phyloP scores from a whole-genome alignment of 2,329 filamentous ascomycete genomes.

The Sporothrix pseudoabietina region DNA sequence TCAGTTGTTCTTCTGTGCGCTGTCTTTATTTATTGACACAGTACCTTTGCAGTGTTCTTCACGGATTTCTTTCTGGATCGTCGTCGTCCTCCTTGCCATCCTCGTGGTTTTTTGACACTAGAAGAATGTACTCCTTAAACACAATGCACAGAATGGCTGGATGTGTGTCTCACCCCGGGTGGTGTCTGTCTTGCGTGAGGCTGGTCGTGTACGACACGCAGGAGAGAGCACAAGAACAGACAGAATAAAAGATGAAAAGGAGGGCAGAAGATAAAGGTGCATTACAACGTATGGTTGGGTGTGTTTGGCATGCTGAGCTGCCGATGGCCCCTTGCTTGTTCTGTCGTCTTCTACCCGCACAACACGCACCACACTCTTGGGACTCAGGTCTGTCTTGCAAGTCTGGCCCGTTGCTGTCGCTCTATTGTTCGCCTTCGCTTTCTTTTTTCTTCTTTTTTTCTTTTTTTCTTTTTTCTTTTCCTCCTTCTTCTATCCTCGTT shows the following conservation, averaged over 20 bases:
- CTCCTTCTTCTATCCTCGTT: background rate
- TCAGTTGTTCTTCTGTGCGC: background rate
- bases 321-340: background rate
- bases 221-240: background rate
- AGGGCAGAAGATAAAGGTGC: background rate
- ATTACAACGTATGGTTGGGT: background rate
- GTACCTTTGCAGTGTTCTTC: background rate
- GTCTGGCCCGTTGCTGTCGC: background rate
- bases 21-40: background rate
- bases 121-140: background rate
- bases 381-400: background rate
- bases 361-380: background rate
- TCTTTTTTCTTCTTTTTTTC: background rate
- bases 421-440: background rate
- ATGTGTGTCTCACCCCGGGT: conserved; percentile 1
- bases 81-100: background rate
- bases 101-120: conserved; percentile 5
- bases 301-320: background rate
- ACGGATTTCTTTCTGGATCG: background rate
- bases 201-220: background rate
- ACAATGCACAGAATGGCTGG: conserved; percentile 7
- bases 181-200: background rate
- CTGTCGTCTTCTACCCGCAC: background rate
- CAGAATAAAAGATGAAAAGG: background rate
- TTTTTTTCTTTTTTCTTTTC: background rate